Conservation (phyloP, 345 rosid genomes). For the Acer negundo region DNA sequence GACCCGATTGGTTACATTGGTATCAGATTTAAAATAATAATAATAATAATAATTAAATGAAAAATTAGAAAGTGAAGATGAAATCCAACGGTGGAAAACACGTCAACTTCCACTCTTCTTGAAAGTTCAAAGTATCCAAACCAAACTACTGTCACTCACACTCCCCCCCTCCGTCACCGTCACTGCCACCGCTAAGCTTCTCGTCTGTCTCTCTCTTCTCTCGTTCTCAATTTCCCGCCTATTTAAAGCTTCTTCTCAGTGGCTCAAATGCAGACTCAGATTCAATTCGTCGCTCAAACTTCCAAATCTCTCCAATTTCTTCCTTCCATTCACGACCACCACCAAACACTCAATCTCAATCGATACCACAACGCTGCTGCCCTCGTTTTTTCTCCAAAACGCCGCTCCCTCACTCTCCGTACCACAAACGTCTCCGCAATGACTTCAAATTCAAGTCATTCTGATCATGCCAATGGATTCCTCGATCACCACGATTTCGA, state of each 20-base stretch:
- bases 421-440: slow-evolving; percentile 19
- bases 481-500: slow-evolving; percentile 40
- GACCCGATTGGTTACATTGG: no score
- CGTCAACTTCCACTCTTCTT: slow-evolving; percentile 14
- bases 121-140: neutral
- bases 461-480: slow-evolving; percentile 16
- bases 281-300: slow-evolving; percentile 23
- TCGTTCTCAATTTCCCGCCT: slow-evolving; percentile 28
- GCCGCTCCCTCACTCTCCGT: slow-evolving; percentile 17
- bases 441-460: slow-evolving; percentile 38
- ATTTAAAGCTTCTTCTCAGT: neutral
- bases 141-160: neutral
- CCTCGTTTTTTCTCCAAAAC: slow-evolving; percentile 22
- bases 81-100: slow-evolving; percentile 16
- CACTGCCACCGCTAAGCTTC: neutral
- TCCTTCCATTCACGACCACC: slow-evolving; percentile 14
- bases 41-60: neutral
- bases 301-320: neutral
- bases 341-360: neutral
- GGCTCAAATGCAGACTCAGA: slow-evolving; percentile 24
- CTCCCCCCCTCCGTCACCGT: neutral
- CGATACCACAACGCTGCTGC: neutral
- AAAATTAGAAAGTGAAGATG: neutral
- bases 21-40: no score
- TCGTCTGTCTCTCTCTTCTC: neutral